These are phyloP conservation scores for Cajanus cajan DNA, from an alignment of 306 rosid genomes.

Conservation along the genomic window DNA sequence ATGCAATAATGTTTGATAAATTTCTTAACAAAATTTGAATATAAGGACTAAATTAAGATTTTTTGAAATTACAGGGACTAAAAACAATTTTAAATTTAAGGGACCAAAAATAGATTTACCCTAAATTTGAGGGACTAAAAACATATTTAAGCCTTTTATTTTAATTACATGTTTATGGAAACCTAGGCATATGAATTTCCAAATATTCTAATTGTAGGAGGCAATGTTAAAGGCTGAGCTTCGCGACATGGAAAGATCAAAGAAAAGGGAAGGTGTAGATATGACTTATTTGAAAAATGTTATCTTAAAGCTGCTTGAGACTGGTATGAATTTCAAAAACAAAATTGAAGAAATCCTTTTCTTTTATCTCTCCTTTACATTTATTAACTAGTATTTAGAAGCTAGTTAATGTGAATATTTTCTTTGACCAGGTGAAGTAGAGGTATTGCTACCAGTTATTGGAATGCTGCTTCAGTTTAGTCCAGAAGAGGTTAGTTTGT, in stretches of 20 bases:
- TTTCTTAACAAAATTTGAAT: too few species aligned
- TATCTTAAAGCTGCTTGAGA: constrained; percentile 94
- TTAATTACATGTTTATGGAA: not conserved
- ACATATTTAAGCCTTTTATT: too few species aligned
- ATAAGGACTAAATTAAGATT: too few species aligned
- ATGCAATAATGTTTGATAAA: too few species aligned
- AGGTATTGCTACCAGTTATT: constrained; percentile 86
- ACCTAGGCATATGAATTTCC: constrained; percentile 18
- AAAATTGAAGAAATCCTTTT: constrained; percentile 9
- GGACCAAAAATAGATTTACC: too few species aligned
- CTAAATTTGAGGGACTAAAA: too few species aligned
- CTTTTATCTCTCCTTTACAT: constrained; percentile 10
- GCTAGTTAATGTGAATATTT: constrained; percentile 1
- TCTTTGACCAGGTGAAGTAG: constrained; percentile 80
- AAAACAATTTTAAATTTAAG: too few species aligned
- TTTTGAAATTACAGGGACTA: too few species aligned
- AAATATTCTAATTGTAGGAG: constrained; percentile 51
- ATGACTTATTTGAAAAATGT: constrained; percentile 94
- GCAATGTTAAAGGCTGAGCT: constrained; percentile 80
- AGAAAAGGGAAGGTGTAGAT: constrained; percentile 97
- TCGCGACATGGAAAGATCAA: constrained; percentile 75
- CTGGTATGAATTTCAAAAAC: constrained; percentile 49
- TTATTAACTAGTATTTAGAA: constrained; percentile 13
- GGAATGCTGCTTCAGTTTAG: constrained; percentile 99
- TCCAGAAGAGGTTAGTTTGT: constrained; percentile 82